Evolutionary conservation across 1,284 basidiomycete genomes (phyloP), one percentile per base, ranked within the genome.

Genomic region (Tilletia setariae): DNA sequence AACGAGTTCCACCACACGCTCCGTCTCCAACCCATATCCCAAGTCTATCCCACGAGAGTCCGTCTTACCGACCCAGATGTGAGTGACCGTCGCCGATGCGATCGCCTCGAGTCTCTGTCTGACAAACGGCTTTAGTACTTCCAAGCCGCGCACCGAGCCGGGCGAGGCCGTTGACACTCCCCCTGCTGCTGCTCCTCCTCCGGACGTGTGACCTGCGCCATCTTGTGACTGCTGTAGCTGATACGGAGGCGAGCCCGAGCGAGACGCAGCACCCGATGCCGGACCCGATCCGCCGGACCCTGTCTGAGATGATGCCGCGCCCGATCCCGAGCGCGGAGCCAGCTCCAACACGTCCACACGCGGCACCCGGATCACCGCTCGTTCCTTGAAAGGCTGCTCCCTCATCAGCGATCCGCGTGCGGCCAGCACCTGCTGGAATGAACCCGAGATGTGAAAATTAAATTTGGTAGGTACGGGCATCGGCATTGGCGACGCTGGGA

Each of bases 341-440:
- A 69, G 46, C 9, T 76, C 77, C 32, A 98, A 88, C 69, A 98
- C 90, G 81, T 98, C 94, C 40, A 91, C 91, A 73, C 94, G 90
- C 28, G 92, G 88, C 43, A 96, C 92, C 82, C 91, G 92, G 85
- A 98, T 91, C 66, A 89, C 86, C 35, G 90, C 87, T 68, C 90
- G 90, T 73, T 91, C 90, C 85, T 90, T 89, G 75, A 93, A 88
- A 2, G 94, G 94, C 77, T 90, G 90, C 76, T 94, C 92, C 74
- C 94, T 91, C 70, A 96, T 83, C 70, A 97, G 89, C 85, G 91
- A 88, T 21, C 92, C 93, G 64, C 93, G 87, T 63, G 94, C 90
- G 67, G 89, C 86, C 89, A 96, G 91, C 74, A 97, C 95, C 83
- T 94, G 91, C 80, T 92, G 91, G 84, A 94, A 94, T 30, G 89